phyloP scores from a whole-genome alignment of 1,284 basidiomycete genomes.

The Sparassis latifolia region DNA sequence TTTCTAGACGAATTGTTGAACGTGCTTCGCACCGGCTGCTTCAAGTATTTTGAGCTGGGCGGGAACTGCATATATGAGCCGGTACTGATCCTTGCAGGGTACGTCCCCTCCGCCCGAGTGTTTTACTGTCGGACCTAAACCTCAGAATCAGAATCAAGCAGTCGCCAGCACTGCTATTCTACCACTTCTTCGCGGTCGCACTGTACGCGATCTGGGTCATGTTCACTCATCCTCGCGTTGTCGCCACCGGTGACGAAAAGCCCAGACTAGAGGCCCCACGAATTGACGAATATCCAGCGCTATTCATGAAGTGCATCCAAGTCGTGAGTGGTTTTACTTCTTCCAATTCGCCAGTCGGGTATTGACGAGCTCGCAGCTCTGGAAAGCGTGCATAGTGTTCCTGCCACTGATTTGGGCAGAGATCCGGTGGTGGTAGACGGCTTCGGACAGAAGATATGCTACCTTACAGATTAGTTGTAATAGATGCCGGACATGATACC shows the following conservation, averaged over 20 bases:
- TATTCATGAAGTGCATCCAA: constrained; percentile 45
- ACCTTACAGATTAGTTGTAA: background rate
- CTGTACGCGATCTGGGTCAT: constrained; percentile 89
- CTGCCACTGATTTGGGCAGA: constrained; percentile 86
- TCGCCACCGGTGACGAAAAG: constrained; percentile 23
- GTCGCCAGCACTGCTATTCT: constrained; percentile 73
- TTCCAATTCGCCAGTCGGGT: background rate
- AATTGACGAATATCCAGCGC: constrained; percentile 52
- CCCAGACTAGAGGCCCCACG: constrained; percentile 33
- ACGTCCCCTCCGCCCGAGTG: constrained; percentile 18
- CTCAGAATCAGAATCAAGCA: constrained; percentile 51
- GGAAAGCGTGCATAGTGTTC: constrained; percentile 83
- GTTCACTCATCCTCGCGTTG: constrained; percentile 60
- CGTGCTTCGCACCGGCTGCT: constrained; percentile 90
- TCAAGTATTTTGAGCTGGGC: constrained; percentile 95
- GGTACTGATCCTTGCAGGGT: constrained; percentile 83
- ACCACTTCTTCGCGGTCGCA: constrained; percentile 95
- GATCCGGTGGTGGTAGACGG: constrained; percentile 43
- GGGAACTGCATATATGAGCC: constrained; percentile 88
- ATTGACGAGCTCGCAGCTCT: constrained; percentile 50
- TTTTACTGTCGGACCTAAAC: constrained; percentile 1
- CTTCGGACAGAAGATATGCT: background rate
- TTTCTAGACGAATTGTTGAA: constrained; percentile 64
- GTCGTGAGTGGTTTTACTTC: constrained; percentile 40
- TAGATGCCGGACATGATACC: background rate